These are phyloP conservation scores for Phytopythium vexans DNA, from an alignment of 352 stramenopile species.

Conservation along the genomic window DNA sequence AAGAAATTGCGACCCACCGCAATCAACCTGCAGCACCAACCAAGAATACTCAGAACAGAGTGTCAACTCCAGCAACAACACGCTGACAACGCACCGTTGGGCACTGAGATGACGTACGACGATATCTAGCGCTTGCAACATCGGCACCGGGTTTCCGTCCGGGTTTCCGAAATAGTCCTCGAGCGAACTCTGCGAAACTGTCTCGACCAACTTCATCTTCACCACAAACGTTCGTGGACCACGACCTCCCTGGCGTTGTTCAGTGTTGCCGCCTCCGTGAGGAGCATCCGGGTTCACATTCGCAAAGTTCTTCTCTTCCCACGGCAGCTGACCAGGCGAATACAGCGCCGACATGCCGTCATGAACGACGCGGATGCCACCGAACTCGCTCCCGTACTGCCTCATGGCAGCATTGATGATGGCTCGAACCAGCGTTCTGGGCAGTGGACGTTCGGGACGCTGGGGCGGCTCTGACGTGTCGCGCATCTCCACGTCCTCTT, in stretches of 20 bases:
- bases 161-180: conserved; percentile 50
- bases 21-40: no score
- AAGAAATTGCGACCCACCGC: conserved; percentile 72
- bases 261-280: not conserved
- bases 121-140: conserved; percentile 74
- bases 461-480: no score
- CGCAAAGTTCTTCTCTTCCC: conserved; percentile 46
- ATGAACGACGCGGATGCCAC: conserved; percentile 50
- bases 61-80: no score
- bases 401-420: conserved; percentile 57
- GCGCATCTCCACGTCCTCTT: no score
- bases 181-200: conserved; percentile 42
- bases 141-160: conserved; percentile 53
- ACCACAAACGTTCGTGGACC: conserved; percentile 38
- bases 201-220: conserved; percentile 65
- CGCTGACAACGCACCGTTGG: conserved; percentile 13
- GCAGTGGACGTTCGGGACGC: conserved; percentile 30
- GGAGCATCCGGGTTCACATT: conserved; percentile 45
- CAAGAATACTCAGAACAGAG: no score
- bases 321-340: conserved; percentile 40
- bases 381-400: conserved; percentile 53
- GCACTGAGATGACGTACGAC: conserved; percentile 51
- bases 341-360: conserved; percentile 69
- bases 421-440: conserved; percentile 47
- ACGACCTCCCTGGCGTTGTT: conserved; percentile 2